A percentile compares a stretch with the other conserved stretches of the same genome.
phyloP scores from a whole-genome alignment of 139 green algal genomes.

The Pseudopediastrum boryanum region DNA sequence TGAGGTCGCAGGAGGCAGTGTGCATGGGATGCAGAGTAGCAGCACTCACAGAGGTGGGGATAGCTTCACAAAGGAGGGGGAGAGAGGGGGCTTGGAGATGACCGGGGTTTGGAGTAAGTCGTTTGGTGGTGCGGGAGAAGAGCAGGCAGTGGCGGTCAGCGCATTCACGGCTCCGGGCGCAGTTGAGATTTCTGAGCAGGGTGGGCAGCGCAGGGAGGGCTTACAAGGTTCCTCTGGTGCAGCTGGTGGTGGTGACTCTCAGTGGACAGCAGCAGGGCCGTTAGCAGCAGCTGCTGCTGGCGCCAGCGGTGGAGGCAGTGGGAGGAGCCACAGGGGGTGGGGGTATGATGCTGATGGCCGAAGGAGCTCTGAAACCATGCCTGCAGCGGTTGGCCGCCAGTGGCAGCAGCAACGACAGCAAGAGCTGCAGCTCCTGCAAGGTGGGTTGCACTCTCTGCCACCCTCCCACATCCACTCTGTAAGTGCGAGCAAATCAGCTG shows the following conservation, averaged over 20 bases:
- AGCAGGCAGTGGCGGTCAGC: background rate
- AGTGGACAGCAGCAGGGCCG: background rate
- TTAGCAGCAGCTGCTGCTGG: background rate
- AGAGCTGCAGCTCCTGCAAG: background rate
- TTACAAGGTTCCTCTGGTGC: background rate
- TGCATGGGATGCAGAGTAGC: background rate
- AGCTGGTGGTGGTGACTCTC: background rate
- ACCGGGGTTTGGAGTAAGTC: background rate
- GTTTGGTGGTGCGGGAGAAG: background rate
- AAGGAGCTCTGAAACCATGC: background rate
- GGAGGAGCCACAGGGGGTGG: background rate
- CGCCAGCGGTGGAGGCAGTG: conserved; percentile 5
- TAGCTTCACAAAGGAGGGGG: background rate
- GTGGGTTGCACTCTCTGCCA: background rate
- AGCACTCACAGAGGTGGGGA: background rate
- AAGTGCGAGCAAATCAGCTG: background rate
- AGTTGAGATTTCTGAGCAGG: background rate
- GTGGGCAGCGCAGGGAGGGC: background rate
- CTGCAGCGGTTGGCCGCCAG: background rate
- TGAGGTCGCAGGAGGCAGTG: background rate
- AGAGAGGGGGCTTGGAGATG: background rate
- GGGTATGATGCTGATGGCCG: background rate
- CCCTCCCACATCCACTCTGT: background rate
- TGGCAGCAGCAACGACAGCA: background rate
- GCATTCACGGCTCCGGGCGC: background rate